phyloP scores from a whole-genome alignment of 345 rosid genomes.

The Syzygium aromaticum region DNA sequence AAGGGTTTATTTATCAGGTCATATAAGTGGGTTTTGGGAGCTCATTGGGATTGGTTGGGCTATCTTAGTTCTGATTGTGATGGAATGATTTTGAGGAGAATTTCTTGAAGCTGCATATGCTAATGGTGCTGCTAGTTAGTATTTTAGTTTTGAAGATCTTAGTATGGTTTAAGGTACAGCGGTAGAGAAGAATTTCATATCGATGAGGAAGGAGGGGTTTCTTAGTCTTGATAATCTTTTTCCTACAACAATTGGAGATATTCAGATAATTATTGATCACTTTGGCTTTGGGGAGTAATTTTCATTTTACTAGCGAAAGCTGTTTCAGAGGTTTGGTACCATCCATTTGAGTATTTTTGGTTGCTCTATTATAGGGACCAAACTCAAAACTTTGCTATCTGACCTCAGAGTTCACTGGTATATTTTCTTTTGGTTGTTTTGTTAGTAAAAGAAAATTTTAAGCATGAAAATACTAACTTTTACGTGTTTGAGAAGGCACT shows the following conservation, averaged over 20 bases:
- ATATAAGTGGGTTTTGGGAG: background rate
- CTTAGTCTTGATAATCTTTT: background rate
- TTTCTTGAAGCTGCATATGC: background rate
- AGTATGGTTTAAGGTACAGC: background rate
- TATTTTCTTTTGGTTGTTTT: background rate
- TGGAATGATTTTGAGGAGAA: background rate
- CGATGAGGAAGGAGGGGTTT: background rate
- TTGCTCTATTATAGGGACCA: background rate
- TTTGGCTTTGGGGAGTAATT: background rate
- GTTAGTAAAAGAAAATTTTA: background rate
- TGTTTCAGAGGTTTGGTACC: background rate
- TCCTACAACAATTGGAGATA: background rate
- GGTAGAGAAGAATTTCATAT: background rate
- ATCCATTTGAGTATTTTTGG: background rate
- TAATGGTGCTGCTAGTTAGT: background rate
- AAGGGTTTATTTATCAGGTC: background rate
- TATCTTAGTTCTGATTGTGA: background rate
- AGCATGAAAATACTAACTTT: background rate
- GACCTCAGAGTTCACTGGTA: background rate
- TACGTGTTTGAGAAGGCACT: background rate
- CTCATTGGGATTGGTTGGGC: background rate
- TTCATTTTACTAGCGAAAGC: background rate
- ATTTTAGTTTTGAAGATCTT: background rate
- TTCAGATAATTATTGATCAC: background rate
- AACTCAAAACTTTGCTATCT: background rate